Conservation (phyloP, 352 stramenopile species). For the Phytophthora tubulina region DNA sequence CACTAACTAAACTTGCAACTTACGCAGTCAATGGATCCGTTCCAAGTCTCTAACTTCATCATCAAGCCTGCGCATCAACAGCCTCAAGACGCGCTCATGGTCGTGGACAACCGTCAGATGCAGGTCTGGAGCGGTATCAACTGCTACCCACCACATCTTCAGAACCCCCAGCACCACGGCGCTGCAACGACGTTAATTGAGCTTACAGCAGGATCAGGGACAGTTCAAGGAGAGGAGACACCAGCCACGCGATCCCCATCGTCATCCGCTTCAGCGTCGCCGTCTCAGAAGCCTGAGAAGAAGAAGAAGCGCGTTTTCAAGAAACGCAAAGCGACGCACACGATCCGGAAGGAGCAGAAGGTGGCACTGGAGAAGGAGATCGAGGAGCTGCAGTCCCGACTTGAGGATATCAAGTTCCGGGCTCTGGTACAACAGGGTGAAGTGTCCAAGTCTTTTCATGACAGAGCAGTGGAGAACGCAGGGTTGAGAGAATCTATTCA, state of each 20-base stretch:
- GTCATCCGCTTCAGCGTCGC: constrained; percentile 16
- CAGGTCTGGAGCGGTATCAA: constrained; percentile 28
- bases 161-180: constrained; percentile 8
- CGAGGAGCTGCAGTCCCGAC: constrained; percentile 34
- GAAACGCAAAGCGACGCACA: constrained; percentile 53
- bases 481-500: constrained; percentile 44
- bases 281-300: constrained; percentile 20
- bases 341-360: constrained; percentile 56
- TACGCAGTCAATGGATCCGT: constrained; percentile 22
- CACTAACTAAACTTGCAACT: constrained; percentile 3
- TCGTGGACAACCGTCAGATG: constrained; percentile 34
- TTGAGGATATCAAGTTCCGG: constrained; percentile 51
- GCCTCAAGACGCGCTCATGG: constrained; percentile 30
- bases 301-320: constrained; percentile 49
- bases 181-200: constrained; percentile 23
- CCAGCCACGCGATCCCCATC: constrained; percentile 14
- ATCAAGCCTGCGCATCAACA: not conserved
- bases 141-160: constrained; percentile 11
- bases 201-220: not conserved
- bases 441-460: constrained; percentile 30
- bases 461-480: constrained; percentile 32
- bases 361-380: constrained; percentile 43
- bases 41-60: constrained; percentile 2
- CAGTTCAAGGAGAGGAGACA: constrained; percentile 1
- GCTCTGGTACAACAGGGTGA: constrained; percentile 40